Base-by-base conservation (phyloP, 73 alveolate genomes). In the Loxodes magnus region DNA sequence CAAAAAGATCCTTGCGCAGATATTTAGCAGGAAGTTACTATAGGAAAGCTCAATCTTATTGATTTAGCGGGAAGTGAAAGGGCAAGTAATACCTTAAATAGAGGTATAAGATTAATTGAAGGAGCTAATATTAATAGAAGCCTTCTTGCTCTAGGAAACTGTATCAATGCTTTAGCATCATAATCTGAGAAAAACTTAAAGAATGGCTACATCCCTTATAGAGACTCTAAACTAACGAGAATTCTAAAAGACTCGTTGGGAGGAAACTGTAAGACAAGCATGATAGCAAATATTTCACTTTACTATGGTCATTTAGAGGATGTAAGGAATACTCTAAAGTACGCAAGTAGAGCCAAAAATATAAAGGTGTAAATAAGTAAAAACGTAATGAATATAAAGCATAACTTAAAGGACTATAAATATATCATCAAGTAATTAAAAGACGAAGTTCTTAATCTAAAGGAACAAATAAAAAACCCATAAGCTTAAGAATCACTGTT, bases 271-370 rank as follows among this genome's bases (percentile, higher is more conserved):
- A 79, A 98, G 52, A 95, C 99, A 6, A 98, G 92, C 27, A 95
- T 95, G 99, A 86, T 95, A 5, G 98, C 99, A 4, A 92, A 92
- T 61, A 81, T 92, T 16, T 67, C 97, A 4, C 99, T 99, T 5
- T 39, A n/a, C 30, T 39, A 9, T 6, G 53, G 35, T 1, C 7
- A 15, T 12, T 39, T 39, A 9, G 6, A 90, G 67, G 99, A 96
- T 75, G 93, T 99, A 9, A 81, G 87, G 65, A 96, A 96, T 64
- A 96, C 99, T 10, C 77, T 96, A 41, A 94, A 90, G 48, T 96
- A 96, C 74, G 99, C 99, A 25, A 96, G 93, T 79, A 71, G 99
- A 53, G 99, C 99, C 30, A 95, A 95, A 66, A 91, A 95, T 77
- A 95, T 95, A 44, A 90, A 93, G 71, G 91, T 96, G 19, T 67